Base-by-base conservation (phyloP, 441 rosid genomes). In the Mallotus japonicus region DNA sequence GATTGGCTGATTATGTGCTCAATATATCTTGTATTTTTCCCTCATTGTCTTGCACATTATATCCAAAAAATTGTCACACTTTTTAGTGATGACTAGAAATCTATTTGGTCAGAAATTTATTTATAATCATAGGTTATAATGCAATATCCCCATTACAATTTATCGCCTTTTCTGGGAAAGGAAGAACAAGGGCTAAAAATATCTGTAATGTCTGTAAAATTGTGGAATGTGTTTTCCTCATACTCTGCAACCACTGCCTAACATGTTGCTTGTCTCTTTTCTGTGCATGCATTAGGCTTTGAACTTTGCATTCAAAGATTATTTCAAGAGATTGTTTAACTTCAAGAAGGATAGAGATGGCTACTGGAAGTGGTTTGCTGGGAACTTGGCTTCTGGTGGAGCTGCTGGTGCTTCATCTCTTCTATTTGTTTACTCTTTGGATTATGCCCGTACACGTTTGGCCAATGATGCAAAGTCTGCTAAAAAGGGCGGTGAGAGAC, bases 361-460 rank as follows among this genome's bases (percentile, higher is more conserved):
- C 65, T 94, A 94, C 72, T 92, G 97, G 97, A 92, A 89, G 73
- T 94, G 97, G 97, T 94, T 94, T 87, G 95, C 94, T 17, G 99
- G 99, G 64, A 94, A 94, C 79, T 81, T 94, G 83, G 97, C 97
- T 20, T 92, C 99, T 53, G 99, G 99, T 74, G 99, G 95, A 65
- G 93, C 92, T 77, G 99, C 99, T 70, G 99, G 99, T 85, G 99
- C 97, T 61, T 85, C 97, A 67, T 94, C 99, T 62, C 92, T 88
- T 65, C 83, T 92, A 6, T 94, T 94, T 76, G 97, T 94, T 3
- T 94, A 94, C 81, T 89, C 97, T 20, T 79, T 94, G 80, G 97
- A 94, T 75, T 94, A 83, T 65, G 97, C 93, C 40, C 88, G 95
- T 63, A 94, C 97, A 8, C 92, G 97, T 76, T 81, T 94, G 75